A percentile compares a stretch with the other conserved stretches of the same genome.
phyloP scores from a whole-genome alignment of 2,329 filamentous ascomycete species.

The Verticillium zaregamsianum region DNA sequence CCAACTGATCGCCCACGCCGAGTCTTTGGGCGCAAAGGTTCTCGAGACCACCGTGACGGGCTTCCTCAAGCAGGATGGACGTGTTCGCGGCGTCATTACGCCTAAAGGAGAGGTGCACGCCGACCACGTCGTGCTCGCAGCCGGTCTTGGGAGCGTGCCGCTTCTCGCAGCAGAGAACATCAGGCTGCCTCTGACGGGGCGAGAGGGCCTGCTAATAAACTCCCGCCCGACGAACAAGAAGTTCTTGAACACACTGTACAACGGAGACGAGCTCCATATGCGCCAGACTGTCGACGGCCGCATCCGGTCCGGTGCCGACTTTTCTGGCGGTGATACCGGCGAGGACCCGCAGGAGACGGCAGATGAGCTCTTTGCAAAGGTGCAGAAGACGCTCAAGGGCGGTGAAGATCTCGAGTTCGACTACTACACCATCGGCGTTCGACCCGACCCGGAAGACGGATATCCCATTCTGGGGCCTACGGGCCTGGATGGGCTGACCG shows the following conservation, averaged over 20 bases:
- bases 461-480: slow-evolving; percentile 21
- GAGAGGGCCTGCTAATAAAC: slow-evolving; percentile 23
- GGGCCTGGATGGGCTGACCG: slow-evolving; percentile 19
- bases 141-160: slow-evolving; percentile 20
- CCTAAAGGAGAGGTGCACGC: slow-evolving; percentile 10
- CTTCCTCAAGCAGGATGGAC: slow-evolving; percentile 11
- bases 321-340: slow-evolving; percentile 5
- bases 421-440: slow-evolving; percentile 21
- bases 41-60: slow-evolving; percentile 11
- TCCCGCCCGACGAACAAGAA: slow-evolving; percentile 16
- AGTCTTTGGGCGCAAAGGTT: slow-evolving; percentile 10
- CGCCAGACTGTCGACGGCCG: slow-evolving; percentile 23
- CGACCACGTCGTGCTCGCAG: slow-evolving; percentile 25
- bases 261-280: slow-evolving; percentile 20
- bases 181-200: slow-evolving; percentile 16
- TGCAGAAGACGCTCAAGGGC: slow-evolving; percentile 14
- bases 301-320: slow-evolving; percentile 15
- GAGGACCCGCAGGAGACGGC: slow-evolving; percentile 18
- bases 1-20: slow-evolving; percentile 15
- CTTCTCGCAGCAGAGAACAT: slow-evolving; percentile 19
- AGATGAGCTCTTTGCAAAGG: slow-evolving; percentile 16
- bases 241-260: slow-evolving; percentile 17
- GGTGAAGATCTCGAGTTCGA: slow-evolving; percentile 19
- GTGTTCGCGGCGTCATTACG: slow-evolving; percentile 11
- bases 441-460: slow-evolving; percentile 21